These are phyloP conservation scores for Phaeosphaeria sp. DNA, from an alignment of 2,329 filamentous ascomycete genomes.

Conservation along the genomic window DNA sequence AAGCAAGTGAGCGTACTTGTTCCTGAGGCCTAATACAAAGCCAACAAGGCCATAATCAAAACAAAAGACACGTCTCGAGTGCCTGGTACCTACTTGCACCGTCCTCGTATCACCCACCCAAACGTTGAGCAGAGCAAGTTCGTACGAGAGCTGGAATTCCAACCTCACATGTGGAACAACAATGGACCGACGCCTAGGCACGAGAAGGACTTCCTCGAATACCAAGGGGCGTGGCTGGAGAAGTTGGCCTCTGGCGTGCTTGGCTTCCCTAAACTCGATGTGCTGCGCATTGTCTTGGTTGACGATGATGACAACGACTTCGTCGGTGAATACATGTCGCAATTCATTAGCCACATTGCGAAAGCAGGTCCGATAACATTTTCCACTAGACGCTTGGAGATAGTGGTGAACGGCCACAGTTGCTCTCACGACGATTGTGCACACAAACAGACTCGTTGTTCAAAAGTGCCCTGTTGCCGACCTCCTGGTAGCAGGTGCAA, in stretches of 20 bases:
- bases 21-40: neutral
- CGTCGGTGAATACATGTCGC: no score
- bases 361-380: no score
- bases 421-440: no score
- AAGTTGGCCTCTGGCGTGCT: neutral
- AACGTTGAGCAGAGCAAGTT: neutral
- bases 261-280: neutral
- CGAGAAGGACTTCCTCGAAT: neutral
- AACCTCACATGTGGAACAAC: neutral
- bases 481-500: no score
- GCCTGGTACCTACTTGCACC: neutral
- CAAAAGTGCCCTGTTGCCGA: no score
- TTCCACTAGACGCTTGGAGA: no score
- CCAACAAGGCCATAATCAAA: neutral
- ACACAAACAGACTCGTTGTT: no score
- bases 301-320: no score
- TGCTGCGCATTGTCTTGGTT: neutral
- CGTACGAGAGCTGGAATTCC: neutral
- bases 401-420: no score
- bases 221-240: neutral
- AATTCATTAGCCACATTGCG: no score
- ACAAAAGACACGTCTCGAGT: neutral
- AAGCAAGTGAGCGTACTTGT: neutral
- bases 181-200: neutral
- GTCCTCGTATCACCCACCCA: neutral